Percentiles rank a stretch among this genome's conserved stretches.
phyloP scores from a whole-genome alignment of 2,329 filamentous ascomycete genomes.

The Alternaria infectoria region DNA sequence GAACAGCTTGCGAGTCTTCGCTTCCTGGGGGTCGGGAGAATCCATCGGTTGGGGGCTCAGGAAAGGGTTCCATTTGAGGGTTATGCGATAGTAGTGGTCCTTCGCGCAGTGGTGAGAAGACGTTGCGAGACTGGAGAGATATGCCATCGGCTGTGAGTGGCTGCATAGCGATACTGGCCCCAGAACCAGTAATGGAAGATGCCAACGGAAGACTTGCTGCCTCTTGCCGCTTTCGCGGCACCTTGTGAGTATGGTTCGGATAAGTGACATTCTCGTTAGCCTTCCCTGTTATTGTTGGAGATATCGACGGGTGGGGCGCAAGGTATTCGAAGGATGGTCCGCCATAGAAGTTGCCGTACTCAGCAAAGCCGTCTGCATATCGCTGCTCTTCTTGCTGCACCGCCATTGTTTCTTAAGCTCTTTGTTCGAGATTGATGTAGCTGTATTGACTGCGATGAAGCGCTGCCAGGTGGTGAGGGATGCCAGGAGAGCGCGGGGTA shows the following conservation, averaged over 20 bases:
- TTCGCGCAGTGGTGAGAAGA: not conserved
- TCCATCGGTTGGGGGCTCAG: not conserved
- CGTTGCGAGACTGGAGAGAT: not conserved
- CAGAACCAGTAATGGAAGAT: not conserved
- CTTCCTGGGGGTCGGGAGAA: not conserved
- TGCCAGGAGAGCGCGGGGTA: not conserved
- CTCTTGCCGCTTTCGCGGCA: conserved; percentile 6
- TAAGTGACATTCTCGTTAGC: not conserved
- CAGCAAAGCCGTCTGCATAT: conserved; percentile 13
- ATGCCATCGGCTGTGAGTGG: not conserved
- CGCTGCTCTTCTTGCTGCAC: conserved; percentile 13
- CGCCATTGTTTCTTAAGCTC: not conserved
- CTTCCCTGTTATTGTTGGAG: conserved; percentile 1
- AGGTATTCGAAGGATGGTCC: conserved; percentile 13
- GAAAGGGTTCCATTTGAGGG: not conserved
- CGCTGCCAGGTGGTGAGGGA: not conserved
- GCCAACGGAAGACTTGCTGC: not conserved
- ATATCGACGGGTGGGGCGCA: conserved; percentile 4
- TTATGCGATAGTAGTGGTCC: conserved; percentile 3
- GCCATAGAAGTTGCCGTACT: conserved; percentile 14
- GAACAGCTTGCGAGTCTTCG: conserved; percentile 1
- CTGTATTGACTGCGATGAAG: not conserved
- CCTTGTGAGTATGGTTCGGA: conserved; percentile 10
- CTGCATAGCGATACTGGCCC: conserved; percentile 8
- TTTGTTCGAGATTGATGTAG: not conserved